Evolutionary conservation across 805 yeast genomes (phyloP).

Genomic region (Metschnikowia amazonensis): DNA sequence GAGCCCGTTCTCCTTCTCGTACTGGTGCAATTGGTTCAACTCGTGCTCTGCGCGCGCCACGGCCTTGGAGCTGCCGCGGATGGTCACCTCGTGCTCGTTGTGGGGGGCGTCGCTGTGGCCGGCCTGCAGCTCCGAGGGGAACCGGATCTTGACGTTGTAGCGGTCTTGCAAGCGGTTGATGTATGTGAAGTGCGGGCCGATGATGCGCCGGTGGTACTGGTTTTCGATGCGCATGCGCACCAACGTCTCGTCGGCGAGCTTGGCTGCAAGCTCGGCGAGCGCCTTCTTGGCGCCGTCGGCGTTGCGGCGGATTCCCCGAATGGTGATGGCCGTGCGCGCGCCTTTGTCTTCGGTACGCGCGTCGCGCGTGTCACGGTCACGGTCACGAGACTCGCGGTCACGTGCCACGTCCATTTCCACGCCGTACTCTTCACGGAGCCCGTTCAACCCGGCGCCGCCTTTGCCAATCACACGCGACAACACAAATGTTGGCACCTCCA

Average conservation of each 20-base stretch:
- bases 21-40: conserved; percentile 74
- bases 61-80: conserved; percentile 88
- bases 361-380: conserved; percentile 24
- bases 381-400: conserved; percentile 4
- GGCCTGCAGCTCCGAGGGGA: conserved; percentile 48
- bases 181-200: conserved; percentile 79
- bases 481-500: conserved; percentile 62
- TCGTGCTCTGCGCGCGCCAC: conserved; percentile 82
- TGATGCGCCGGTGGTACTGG: conserved; percentile 74
- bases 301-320: conserved; percentile 72
- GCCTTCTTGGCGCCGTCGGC: conserved; percentile 67
- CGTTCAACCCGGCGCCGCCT: conserved; percentile 71
- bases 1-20: conserved; percentile 83
- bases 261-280: conserved; percentile 57
- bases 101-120: conserved; percentile 36
- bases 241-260: conserved; percentile 77
- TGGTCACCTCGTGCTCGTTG: conserved; percentile 57
- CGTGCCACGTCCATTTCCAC: conserved; percentile 73
- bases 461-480: conserved; percentile 86
- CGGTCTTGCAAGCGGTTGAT: conserved; percentile 83
- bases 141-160: conserved; percentile 74
- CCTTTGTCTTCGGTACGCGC: conserved; percentile 35
- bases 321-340: conserved; percentile 43
- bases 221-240: conserved; percentile 65
- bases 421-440: conserved; percentile 67